phyloP scores from a whole-genome alignment of 2,329 filamentous ascomycete genomes.

The Colletotrichum euphorbiae region DNA sequence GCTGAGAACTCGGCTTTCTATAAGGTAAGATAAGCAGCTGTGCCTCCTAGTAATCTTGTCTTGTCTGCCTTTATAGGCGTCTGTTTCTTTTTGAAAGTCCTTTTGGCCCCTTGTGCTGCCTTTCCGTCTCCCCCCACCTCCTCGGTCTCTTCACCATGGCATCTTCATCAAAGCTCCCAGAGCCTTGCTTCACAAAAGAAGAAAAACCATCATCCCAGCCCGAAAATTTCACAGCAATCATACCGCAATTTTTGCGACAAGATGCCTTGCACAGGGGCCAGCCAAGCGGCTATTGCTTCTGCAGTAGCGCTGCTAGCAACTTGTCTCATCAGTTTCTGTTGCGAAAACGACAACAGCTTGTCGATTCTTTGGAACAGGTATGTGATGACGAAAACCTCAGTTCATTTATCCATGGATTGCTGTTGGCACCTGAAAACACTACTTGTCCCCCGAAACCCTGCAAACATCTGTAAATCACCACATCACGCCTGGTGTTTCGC shows the following conservation, averaged over 20 bases:
- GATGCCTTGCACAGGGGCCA: slow-evolving; percentile 2
- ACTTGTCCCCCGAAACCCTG: background rate
- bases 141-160: background rate
- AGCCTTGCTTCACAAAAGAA: background rate
- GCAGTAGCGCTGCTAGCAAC: slow-evolving; percentile 1
- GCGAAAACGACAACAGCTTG: background rate
- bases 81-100: background rate
- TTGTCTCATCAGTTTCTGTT: slow-evolving; percentile 1
- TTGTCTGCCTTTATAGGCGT: background rate
- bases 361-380: slow-evolving; percentile 4
- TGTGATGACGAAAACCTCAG: background rate
- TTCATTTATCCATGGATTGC: background rate
- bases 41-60: slow-evolving; percentile 8
- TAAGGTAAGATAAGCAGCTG: slow-evolving; percentile 24
- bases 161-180: background rate
- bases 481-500: too few species aligned
- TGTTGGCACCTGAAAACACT: too few species aligned
- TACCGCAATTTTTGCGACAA: background rate
- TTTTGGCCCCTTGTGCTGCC: slow-evolving; percentile 18
- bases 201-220: background rate
- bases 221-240: too few species aligned
- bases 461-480: too few species aligned
- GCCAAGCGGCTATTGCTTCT: slow-evolving; percentile 26
- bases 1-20: slow-evolving; percentile 12
- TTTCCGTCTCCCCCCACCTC: background rate